Base-by-base conservation (phyloP, 2,329 filamentous ascomycete species). In the Bipolaris oryzae region DNA sequence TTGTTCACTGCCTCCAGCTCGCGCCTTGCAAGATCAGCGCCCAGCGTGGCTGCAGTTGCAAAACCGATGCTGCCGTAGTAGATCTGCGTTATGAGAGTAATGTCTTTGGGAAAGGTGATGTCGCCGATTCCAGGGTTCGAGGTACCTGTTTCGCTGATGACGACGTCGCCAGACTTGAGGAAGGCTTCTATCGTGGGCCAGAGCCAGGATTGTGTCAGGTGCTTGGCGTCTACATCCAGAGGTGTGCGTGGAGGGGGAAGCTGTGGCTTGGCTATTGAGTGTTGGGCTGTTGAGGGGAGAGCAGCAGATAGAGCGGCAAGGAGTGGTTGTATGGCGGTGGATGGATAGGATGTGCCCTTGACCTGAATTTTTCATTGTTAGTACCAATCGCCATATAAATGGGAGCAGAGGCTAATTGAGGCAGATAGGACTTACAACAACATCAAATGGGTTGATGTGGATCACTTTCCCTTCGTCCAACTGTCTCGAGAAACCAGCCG, bases 1-100 rank as follows among this genome's bases (percentile, higher is more conserved):
- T 18, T 5, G 5, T 31, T 45, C 16, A 25, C 44, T 6, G 55
- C 38, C 45, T 66, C 57, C 11, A 81, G 67, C 53, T 87, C 84
- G 18, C 74, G 71, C 3, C 82, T 78, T 0, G 87, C 87, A 0
- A 79, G 54, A 21, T 78, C 78, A 1, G 71, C 70, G 13, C 78
- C 78, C 3, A 80, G 68, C 1, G 78, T 74, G 0, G 78, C 77
- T 5, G 77, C 76, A 1, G 73, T 75, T 2, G 78, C 77, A 54
- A 71, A 80, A 1, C 78, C 78, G 52, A 80, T 80, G 51, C 70
- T 74, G 45, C 77, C 76, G 61, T 78, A 80, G 69, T 79, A 80
- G 31, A 75, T 76, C 54, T 80, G 78, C 5, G 76, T 72, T 35
- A 76, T 66, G 63, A 73, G 76, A 2, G 66, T 67, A 7, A 66